A percentile compares a stretch with the other conserved stretches of the same genome.
Evolutionary conservation across 2,329 filamentous ascomycete species (phyloP).

Genomic region (Trichoderma sp.): DNA sequence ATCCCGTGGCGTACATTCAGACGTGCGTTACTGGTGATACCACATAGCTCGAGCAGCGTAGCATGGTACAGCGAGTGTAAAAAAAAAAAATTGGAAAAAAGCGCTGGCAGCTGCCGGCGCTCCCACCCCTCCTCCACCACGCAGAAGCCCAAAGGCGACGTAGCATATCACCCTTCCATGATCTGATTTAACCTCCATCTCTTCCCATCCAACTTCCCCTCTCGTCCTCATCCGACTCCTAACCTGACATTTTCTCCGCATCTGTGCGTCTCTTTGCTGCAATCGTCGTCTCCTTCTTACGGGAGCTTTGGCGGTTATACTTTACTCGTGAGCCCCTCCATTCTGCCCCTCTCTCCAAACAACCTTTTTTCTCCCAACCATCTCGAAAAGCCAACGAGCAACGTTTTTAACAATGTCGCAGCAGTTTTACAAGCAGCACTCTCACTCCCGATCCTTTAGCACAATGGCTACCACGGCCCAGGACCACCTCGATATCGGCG

Average conservation of each 20-base stretch:
- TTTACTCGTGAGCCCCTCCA: constrained; percentile 19
- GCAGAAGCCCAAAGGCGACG: neutral
- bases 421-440: constrained; percentile 36
- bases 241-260: constrained; percentile 8
- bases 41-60: neutral
- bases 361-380: neutral
- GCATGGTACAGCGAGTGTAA: neutral
- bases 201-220: constrained; percentile 21
- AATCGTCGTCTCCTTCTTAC: constrained; percentile 19
- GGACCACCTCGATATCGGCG: constrained; percentile 81
- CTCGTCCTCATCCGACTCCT: constrained; percentile 7
- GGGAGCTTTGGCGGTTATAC: constrained; percentile 20
- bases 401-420: constrained; percentile 40
- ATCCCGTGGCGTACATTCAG: neutral
- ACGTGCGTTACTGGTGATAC: constrained; percentile 15
- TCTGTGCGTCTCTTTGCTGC: constrained; percentile 1
- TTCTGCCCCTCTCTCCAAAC: constrained; percentile 3
- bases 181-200: constrained; percentile 5
- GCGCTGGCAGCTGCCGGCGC: constrained; percentile 20
- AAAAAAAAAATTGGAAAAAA: constrained; percentile 2
- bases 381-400: neutral
- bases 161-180: constrained; percentile 19
- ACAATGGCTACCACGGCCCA: constrained; percentile 69
- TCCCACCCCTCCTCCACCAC: constrained; percentile 17
- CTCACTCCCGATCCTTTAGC: constrained; percentile 43